These are phyloP conservation scores for Trichoderma gracile DNA, from an alignment of 2,329 filamentous ascomycete genomes.

Conservation along the genomic window DNA sequence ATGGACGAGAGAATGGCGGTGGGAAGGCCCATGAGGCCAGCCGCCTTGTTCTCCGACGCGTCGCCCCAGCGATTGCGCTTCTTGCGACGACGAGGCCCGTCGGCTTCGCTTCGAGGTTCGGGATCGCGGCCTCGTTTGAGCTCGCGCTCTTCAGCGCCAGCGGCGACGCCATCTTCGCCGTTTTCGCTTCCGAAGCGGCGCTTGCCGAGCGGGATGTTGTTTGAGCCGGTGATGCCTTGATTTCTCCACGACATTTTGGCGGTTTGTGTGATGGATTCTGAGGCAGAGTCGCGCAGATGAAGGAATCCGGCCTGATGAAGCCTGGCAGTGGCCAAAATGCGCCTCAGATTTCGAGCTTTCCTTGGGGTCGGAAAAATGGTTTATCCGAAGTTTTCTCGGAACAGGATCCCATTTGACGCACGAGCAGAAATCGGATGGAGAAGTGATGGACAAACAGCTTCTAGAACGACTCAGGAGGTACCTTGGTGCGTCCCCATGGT, in stretches of 20 bases:
- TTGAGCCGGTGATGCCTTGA: conserved; percentile 92
- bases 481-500: neutral
- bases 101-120: conserved; percentile 66
- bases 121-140: conserved; percentile 92
- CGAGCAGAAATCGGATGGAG: no score
- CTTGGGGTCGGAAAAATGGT: conserved; percentile 3
- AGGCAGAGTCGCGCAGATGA: neutral
- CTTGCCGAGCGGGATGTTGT: conserved; percentile 93
- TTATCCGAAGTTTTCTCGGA: neutral
- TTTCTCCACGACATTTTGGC: conserved; percentile 65
- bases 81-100: conserved; percentile 87
- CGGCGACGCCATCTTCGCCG: conserved; percentile 37
- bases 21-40: conserved; percentile 93
- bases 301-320: neutral
- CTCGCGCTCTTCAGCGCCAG: conserved; percentile 44
- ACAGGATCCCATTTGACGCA: neutral
- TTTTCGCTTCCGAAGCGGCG: conserved; percentile 72
- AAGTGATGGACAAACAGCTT: neutral
- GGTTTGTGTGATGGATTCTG: conserved; percentile 9
- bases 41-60: conserved; percentile 96
- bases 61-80: conserved; percentile 99
- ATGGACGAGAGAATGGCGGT: conserved; percentile 97
- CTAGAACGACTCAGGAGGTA: conserved; percentile 6
- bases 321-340: conserved; percentile 16
- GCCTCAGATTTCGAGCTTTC: conserved; percentile 4